A percentile compares a stretch with the other conserved stretches of the same genome.
Evolutionary conservation across 2,329 filamentous ascomycete genomes (phyloP).

Genomic region (Byssochlamys sp.): DNA sequence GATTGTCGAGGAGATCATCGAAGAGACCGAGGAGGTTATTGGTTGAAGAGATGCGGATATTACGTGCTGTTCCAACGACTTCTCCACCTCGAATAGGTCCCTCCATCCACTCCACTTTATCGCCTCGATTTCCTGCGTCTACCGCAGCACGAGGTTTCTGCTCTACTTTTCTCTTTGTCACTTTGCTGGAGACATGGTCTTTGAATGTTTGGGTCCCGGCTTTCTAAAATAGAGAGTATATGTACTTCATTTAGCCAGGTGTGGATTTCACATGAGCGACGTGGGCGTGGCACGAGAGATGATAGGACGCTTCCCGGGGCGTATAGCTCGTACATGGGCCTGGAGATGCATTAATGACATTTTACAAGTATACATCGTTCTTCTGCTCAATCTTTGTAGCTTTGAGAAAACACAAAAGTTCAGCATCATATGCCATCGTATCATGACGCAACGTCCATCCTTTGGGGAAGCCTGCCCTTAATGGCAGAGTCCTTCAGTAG

Average conservation of each 20-base stretch:
- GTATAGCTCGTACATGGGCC: background rate
- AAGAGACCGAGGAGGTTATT: slow-evolving; percentile 71
- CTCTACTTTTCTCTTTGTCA: background rate
- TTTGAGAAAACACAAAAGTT: background rate
- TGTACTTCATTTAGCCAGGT: background rate
- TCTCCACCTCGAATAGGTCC: slow-evolving; percentile 5
- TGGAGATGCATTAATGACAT: background rate
- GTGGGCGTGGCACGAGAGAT: background rate
- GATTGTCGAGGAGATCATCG: slow-evolving; percentile 73
- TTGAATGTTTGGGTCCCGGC: background rate
- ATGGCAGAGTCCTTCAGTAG: too few species aligned
- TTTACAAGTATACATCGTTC: background rate
- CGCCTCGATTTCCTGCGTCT: slow-evolving; percentile 22
- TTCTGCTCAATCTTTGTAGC: background rate
- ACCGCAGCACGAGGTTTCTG: slow-evolving; percentile 5
- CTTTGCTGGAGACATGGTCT: background rate
- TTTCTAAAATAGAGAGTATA: background rate
- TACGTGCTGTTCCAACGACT: background rate
- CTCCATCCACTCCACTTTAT: slow-evolving; percentile 16
- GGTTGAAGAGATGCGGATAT: slow-evolving; percentile 22
- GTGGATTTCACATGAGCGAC: background rate
- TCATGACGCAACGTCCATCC: background rate
- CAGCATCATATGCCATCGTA: background rate
- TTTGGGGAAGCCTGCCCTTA: too few species aligned
- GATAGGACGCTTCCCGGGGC: background rate